Evolutionary conservation across 2,329 filamentous ascomycete species (phyloP), one percentile per base, ranked within the genome.

Genomic region (Exophiala sideris): DNA sequence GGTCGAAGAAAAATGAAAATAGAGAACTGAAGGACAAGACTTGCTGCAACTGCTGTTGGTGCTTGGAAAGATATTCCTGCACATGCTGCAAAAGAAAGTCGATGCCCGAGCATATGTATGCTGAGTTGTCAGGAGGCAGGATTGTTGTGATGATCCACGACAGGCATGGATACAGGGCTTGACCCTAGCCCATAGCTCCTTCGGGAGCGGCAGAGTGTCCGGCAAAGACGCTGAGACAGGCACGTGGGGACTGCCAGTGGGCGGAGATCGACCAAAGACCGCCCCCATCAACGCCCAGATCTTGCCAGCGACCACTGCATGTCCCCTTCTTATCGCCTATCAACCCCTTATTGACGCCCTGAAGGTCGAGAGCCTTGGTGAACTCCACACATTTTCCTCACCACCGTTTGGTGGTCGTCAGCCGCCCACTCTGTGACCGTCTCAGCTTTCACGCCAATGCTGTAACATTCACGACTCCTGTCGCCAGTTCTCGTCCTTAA

Each of bases 401-500:
- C 53, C 53, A 54, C 53, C 53, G 50, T 54, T 54, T 57, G 44
- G 54, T 49, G 47, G 14, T 48, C 38, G 36, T 39, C 47, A 60
- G 46, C 54, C 57, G 54, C 54, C 54, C 54, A 47, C 49, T 52
- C 49, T 45, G 48, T 54, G 54, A 57, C 51, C 46, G 57, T 60
- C 52, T 60, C 57, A 60, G 35, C 48, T 38, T 59, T 56, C 57
- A 57, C 36, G 33, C 54, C 36, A 52, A 29, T 52, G 54, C 54
- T 48, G 54, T 50, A 47, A 50, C 45, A 54, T 44, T 29, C 48
- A 21, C 55, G 48, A 52, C 33, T 57, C 54, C 52, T 57, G 57
- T 58, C 52, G 53, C 59, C 54, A 58, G 41, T 42, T 49, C 40
- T 54, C 61, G 41, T 61, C 61, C 50, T 60, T 58, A 55, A 56